These are phyloP conservation scores for Hypericum perforatum DNA, from an alignment of 345 rosid genomes.

Conservation along the genomic window DNA sequence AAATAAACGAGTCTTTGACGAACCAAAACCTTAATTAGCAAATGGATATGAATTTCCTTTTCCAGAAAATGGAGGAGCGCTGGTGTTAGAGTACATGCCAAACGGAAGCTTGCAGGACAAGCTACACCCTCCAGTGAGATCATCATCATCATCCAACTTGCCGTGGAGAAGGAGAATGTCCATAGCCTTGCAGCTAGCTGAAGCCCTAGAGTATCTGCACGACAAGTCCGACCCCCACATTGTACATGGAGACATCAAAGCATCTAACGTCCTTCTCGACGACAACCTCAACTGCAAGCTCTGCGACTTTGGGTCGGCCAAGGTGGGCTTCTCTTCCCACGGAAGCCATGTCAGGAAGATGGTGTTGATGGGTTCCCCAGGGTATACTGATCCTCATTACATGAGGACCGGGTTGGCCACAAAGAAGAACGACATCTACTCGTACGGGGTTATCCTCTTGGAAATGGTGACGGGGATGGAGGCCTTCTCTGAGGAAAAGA, in stretches of 20 bases:
- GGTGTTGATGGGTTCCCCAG: constrained; percentile 70
- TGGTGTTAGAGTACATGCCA: no score
- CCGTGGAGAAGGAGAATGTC: constrained; percentile 53
- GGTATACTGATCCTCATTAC: constrained; percentile 84
- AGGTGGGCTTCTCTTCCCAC: constrained; percentile 63
- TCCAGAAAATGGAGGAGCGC: constrained; percentile 66
- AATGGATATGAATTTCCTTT: background rate
- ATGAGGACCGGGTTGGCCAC: constrained; percentile 69
- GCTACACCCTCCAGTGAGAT: constrained; percentile 29
- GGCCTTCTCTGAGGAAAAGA: constrained; percentile 56
- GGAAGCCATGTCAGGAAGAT: constrained; percentile 18
- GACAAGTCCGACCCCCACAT: constrained; percentile 61
- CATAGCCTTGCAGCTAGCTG: constrained; percentile 58
- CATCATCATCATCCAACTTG: constrained; percentile 15
- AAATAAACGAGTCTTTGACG: no score
- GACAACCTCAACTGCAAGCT: constrained; percentile 59
- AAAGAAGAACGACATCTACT: constrained; percentile 74
- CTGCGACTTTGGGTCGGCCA: constrained; percentile 82
- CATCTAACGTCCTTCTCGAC: constrained; percentile 71
- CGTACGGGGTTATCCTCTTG: constrained; percentile 65
- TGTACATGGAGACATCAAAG: constrained; percentile 75
- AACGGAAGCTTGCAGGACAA: constrained; percentile 67
- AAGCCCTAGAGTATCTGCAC: constrained; percentile 75
- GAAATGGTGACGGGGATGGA: constrained; percentile 68
- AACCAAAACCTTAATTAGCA: no score